phyloP scores from a whole-genome alignment of 192 early-diverging fungal species.

The Gryganskiella cystojenkinii region DNA sequence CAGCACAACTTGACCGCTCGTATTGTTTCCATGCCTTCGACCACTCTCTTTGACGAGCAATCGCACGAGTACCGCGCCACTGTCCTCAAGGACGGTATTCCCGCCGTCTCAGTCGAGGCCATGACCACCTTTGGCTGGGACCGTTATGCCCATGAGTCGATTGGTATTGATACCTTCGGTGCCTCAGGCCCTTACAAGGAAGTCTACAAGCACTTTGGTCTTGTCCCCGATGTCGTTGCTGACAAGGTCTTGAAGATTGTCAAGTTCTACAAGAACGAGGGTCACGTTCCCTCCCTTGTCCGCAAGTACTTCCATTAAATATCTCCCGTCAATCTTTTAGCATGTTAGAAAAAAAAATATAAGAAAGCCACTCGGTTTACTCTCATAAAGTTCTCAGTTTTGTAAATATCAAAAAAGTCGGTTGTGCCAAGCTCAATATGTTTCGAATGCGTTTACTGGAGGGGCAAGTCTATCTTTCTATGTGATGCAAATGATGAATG shows the following conservation, averaged over 20 bases:
- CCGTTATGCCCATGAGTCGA: slow-evolving; percentile 88
- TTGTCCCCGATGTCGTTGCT: slow-evolving; percentile 79
- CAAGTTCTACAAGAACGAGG: slow-evolving; percentile 75
- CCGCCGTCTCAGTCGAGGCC: slow-evolving; percentile 90
- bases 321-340: background rate
- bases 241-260: slow-evolving; percentile 84
- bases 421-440: too few relatives aligned
- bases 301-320: slow-evolving; percentile 54
- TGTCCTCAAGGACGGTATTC: slow-evolving; percentile 87
- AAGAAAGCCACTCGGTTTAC: background rate
- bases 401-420: too few relatives aligned
- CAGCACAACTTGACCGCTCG: slow-evolving; percentile 69
- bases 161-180: slow-evolving; percentile 94
- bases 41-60: slow-evolving; percentile 93
- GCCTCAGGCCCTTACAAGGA: slow-evolving; percentile 84
- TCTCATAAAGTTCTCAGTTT: background rate
- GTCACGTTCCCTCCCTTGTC: slow-evolving; percentile 57
- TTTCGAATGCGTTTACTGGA: too few relatives aligned
- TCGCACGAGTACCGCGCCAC: slow-evolving; percentile 76
- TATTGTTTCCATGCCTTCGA: slow-evolving; percentile 96
- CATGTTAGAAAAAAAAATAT: background rate
- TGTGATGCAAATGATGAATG: background rate
- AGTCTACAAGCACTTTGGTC: slow-evolving; percentile 86
- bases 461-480: too few relatives aligned
- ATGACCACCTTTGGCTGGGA: slow-evolving; percentile 91